phyloP scores from a whole-genome alignment of 139 green algal genomes.

The Chlorella sp. region DNA sequence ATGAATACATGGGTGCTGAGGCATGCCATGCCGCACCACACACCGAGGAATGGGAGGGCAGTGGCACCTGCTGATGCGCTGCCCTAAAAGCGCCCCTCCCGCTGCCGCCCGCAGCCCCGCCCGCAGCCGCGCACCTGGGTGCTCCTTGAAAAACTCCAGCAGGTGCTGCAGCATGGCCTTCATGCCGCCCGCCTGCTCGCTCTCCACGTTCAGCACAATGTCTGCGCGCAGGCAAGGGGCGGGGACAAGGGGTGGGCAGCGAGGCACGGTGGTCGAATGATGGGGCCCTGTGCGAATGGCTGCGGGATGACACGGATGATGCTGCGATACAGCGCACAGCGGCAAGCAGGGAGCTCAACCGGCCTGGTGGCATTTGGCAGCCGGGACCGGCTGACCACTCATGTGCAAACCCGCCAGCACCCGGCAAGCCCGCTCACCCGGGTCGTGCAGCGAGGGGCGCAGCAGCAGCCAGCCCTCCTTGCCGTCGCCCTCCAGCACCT shows the following conservation, averaged over 20 bases:
- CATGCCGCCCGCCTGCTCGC: conserved; percentile 67
- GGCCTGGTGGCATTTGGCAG: too few species aligned
- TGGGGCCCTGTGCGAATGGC: too few species aligned
- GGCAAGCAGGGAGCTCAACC: too few species aligned
- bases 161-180: conserved; percentile 35
- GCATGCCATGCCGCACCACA: too few species aligned
- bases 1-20: too few species aligned
- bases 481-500: conserved; percentile 69
- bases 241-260: not conserved
- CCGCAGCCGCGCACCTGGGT: conserved; percentile 1
- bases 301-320: too few species aligned
- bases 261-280: not conserved
- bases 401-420: too few species aligned
- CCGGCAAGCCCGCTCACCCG: conserved; percentile 28
- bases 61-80: not conserved
- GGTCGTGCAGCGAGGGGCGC: conserved; percentile 89
- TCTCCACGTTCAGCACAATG: conserved; percentile 75
- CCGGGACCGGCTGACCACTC: too few species aligned
- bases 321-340: too few species aligned
- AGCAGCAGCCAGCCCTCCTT: conserved; percentile 91
- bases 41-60: not conserved
- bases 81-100: too few species aligned
- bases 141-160: conserved; percentile 43
- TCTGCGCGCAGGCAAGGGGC: not conserved
- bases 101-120: not conserved